These are phyloP conservation scores for Aspergillus heteromorphus DNA, from an alignment of 495 filamentous ascomycete genomes.

Conservation along the genomic window DNA sequence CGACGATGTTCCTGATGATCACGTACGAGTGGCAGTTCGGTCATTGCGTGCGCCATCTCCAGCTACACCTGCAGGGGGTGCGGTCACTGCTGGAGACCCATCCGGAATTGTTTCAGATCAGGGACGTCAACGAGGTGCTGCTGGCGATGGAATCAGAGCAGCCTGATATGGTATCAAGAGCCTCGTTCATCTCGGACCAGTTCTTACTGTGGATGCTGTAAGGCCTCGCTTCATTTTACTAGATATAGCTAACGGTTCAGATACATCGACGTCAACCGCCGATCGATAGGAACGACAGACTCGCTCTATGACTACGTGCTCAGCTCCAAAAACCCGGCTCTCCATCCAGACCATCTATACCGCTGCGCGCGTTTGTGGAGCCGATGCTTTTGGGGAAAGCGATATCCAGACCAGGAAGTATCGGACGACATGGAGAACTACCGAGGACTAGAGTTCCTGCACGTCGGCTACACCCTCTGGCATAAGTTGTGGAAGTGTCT, in stretches of 20 bases:
- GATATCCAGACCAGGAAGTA: slow-evolving; percentile 43
- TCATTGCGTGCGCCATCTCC: slow-evolving; percentile 35
- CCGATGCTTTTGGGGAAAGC: slow-evolving; percentile 39
- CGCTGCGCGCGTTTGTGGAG: slow-evolving; percentile 39
- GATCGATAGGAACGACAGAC: slow-evolving; percentile 30
- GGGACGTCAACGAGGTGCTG: slow-evolving; percentile 32
- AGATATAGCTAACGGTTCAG: slow-evolving; percentile 15
- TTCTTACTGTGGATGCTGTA: slow-evolving; percentile 39
- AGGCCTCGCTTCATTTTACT: slow-evolving; percentile 1
- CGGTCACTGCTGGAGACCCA: slow-evolving; percentile 37
- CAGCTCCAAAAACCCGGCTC: slow-evolving; percentile 30
- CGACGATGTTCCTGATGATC: slow-evolving; percentile 40
- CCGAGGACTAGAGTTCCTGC: slow-evolving; percentile 34
- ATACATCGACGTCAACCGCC: slow-evolving; percentile 35
- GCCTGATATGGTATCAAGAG: slow-evolving; percentile 12
- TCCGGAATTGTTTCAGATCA: slow-evolving; percentile 32
- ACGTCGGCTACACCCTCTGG: slow-evolving; percentile 29
- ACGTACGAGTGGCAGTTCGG: slow-evolving; percentile 42
- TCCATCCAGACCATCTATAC: slow-evolving; percentile 37
- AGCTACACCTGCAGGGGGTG: slow-evolving; percentile 37
- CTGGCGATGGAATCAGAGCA: slow-evolving; percentile 17
- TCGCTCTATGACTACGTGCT: slow-evolving; percentile 35
- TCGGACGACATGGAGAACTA: slow-evolving; percentile 48
- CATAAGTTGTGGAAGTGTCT: slow-evolving; percentile 37
- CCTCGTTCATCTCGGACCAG: slow-evolving; percentile 39